Conservation (phyloP, 345 rosid genomes). For the Ceriops zippeliana region DNA sequence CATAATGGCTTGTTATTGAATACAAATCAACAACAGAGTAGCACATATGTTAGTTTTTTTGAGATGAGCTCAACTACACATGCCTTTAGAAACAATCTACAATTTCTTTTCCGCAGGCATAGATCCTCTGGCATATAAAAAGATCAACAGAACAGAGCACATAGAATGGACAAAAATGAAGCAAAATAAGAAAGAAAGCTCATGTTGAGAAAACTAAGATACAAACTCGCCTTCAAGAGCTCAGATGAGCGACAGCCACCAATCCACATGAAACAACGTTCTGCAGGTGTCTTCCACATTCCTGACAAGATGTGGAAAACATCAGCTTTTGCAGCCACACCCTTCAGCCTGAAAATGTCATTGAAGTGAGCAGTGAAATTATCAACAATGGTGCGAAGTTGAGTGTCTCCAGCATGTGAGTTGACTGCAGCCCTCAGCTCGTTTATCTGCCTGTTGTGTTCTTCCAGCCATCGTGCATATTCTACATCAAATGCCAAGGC, state of each 20-base stretch:
- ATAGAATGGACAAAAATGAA: neutral
- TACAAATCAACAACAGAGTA: too few relatives aligned
- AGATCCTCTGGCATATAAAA: too few relatives aligned
- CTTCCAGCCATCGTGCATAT: constrained; percentile 87
- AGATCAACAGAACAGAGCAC: neutral
- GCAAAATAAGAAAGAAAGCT: neutral
- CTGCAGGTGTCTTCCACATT: constrained; percentile 98
- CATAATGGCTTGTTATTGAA: too few relatives aligned
- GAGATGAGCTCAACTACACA: too few relatives aligned
- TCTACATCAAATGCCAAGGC: constrained; percentile 85
- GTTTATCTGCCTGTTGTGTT: constrained; percentile 61
- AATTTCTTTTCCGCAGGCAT: too few relatives aligned
- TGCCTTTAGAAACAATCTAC: too few relatives aligned
- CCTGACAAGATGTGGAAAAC: constrained; percentile 93
- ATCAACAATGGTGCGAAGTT: constrained; percentile 73
- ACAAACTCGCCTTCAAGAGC: constrained; percentile 65
- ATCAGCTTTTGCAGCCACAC: constrained; percentile 81
- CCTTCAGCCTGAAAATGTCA: constrained; percentile 78
- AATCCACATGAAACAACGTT: constrained; percentile 91
- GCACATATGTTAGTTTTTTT: too few relatives aligned
- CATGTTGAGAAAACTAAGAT: neutral
- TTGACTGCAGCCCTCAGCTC: constrained; percentile 90
- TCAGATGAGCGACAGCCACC: constrained; percentile 96
- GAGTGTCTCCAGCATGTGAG: constrained; percentile 85
- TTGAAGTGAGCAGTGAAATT: constrained; percentile 59